Percentiles rank a stretch among this genome's conserved stretches.
Conservation (phyloP, 2,329 filamentous ascomycete genomes). For the Thermothelomyces thermophilus region DNA sequence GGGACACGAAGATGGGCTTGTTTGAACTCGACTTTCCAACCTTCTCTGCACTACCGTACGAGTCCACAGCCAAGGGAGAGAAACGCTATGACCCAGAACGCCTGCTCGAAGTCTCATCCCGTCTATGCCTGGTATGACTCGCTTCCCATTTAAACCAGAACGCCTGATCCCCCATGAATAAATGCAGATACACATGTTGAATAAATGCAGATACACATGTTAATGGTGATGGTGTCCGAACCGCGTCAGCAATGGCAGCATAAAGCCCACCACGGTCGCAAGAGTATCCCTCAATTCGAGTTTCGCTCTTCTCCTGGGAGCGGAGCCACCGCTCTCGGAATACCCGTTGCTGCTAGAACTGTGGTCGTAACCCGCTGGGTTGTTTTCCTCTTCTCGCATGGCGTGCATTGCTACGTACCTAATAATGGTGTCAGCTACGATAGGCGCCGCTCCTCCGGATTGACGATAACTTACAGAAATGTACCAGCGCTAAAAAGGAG, state of each 20-base stretch:
- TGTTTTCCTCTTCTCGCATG: constrained; percentile 73
- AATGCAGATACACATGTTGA: neutral
- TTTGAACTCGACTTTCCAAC: no score
- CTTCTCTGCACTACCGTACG: no score
- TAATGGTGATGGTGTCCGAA: constrained; percentile 64
- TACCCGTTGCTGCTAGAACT: constrained; percentile 47
- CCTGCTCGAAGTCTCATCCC: neutral
- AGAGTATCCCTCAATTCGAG: constrained; percentile 63
- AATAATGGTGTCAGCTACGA: neutral
- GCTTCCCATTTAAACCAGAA: constrained; percentile 12
- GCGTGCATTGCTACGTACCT: constrained; percentile 98
- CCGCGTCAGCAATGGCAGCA: constrained; percentile 70
- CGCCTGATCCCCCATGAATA: constrained; percentile 5
- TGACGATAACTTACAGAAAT: constrained; percentile 64
- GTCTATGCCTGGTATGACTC: neutral
- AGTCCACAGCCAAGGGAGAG: neutral
- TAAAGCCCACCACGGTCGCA: constrained; percentile 67
- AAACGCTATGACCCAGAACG: constrained; percentile 8
- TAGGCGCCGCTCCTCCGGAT: neutral
- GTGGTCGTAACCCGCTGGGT: constrained; percentile 46
- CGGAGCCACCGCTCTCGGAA: constrained; percentile 38
- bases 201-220: neutral
- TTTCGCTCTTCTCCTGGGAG: constrained; percentile 46
- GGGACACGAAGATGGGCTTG: no score
- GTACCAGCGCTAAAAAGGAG: constrained; percentile 94